Conservation (phyloP, 2,329 filamentous ascomycete species). For the Dothiorella sarmentorum region DNA sequence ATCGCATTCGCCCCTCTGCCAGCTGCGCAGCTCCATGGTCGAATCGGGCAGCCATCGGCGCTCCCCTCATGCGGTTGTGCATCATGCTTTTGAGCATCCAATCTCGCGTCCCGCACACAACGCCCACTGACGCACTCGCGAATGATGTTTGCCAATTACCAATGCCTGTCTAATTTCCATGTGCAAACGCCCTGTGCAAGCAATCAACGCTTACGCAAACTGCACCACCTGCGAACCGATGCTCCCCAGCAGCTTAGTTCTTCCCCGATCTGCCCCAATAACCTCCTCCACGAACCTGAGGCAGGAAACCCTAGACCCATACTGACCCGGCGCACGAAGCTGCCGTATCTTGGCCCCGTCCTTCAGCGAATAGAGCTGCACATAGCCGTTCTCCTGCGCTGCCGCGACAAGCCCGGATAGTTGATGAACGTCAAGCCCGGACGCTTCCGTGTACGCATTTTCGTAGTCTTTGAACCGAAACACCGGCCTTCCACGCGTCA, state of each 20-base stretch:
- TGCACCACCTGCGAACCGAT: slow-evolving; percentile 8
- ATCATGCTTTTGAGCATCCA: neutral
- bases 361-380: slow-evolving; percentile 33
- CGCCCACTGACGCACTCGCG: neutral
- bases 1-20: neutral
- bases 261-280: slow-evolving; percentile 22
- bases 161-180: too few species aligned
- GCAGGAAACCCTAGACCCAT: slow-evolving; percentile 21
- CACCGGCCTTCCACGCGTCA: slow-evolving; percentile 25
- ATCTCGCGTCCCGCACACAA: neutral
- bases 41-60: slow-evolving; percentile 5
- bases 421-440: slow-evolving; percentile 31
- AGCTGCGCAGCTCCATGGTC: neutral
- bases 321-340: neutral
- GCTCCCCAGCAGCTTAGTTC: slow-evolving; percentile 17
- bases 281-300: slow-evolving; percentile 31
- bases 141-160: neutral
- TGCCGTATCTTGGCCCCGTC: slow-evolving; percentile 30
- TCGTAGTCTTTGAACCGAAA: slow-evolving; percentile 28
- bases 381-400: slow-evolving; percentile 25
- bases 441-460: slow-evolving; percentile 23
- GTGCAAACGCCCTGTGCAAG: too few species aligned
- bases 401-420: slow-evolving; percentile 34
- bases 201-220: neutral
- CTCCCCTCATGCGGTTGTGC: neutral